A percentile compares a stretch with the other conserved stretches of the same genome.
These are phyloP conservation scores for Pyropia yezoensis DNA, from an alignment of 23 red algal species.

Conservation along the genomic window DNA sequence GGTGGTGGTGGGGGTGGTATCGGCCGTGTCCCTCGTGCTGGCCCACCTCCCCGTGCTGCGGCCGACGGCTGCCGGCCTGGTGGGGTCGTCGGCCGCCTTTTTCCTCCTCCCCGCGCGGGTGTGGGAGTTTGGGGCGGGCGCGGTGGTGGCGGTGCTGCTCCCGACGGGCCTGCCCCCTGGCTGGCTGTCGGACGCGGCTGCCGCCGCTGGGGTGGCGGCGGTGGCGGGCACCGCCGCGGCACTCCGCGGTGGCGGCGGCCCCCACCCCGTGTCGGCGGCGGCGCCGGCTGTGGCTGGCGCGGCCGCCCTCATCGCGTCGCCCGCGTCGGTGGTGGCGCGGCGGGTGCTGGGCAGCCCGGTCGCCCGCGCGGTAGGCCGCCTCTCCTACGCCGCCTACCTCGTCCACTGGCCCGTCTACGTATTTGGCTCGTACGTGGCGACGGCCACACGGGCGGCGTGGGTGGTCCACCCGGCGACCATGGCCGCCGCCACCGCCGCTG, in stretches of 20 bases:
- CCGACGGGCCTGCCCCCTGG: not conserved
- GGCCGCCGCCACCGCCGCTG: too few species aligned
- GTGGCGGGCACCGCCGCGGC: not conserved
- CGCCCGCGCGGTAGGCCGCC: slow-evolving; percentile 2
- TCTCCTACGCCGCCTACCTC: slow-evolving; percentile 45
- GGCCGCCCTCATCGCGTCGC: not conserved
- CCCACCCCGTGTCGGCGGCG: not conserved
- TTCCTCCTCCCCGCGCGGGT: slow-evolving; percentile 38
- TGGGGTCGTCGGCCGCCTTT: slow-evolving; percentile 15
- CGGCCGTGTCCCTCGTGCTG: not conserved
- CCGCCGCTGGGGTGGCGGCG: not conserved
- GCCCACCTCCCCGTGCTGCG: not conserved
- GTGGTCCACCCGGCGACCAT: too few species aligned
- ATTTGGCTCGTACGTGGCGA: not conserved
- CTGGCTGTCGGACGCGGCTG: not conserved
- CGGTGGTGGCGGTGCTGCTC: not conserved
- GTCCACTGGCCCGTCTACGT: slow-evolving; percentile 48
- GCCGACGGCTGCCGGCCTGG: not conserved
- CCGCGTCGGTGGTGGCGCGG: not conserved
- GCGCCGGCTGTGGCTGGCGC: not conserved
- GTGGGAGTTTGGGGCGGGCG: slow-evolving; percentile 39
- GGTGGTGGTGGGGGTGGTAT: not conserved
- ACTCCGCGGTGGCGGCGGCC: not conserved
- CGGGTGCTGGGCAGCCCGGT: not conserved
- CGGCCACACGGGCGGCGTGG: too few species aligned